phyloP scores from a whole-genome alignment of 305 asterid genomes.

The Fraxinus floribunda region DNA sequence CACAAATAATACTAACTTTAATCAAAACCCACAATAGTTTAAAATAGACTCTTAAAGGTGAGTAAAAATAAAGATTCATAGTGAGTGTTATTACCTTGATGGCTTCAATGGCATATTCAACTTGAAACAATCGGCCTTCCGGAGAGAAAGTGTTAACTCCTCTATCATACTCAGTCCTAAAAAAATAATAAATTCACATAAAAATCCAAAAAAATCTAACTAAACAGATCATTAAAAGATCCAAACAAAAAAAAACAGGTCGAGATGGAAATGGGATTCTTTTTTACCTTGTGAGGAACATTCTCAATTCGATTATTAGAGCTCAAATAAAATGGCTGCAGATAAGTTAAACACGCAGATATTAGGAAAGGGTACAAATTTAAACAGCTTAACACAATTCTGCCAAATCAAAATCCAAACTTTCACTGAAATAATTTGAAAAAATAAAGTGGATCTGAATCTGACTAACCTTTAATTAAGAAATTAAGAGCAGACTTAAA shows the following conservation, averaged over 20 bases:
- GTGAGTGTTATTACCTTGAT: slow-evolving; percentile 51
- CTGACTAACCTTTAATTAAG: neutral
- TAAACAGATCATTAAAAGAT: slow-evolving; percentile 4
- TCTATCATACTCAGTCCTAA: slow-evolving; percentile 88
- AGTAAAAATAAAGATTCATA: neutral
- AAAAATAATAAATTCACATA: neutral
- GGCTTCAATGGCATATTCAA: slow-evolving; percentile 89
- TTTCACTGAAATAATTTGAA: neutral
- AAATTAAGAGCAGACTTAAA: neutral
- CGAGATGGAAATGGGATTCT: neutral
- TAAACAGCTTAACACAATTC: neutral
- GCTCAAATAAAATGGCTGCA: slow-evolving; percentile 26
- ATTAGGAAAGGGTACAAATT: neutral
- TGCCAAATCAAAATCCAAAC: neutral
- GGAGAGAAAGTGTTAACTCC: slow-evolving; percentile 94
- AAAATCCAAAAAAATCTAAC: neutral
- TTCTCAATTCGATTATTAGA: slow-evolving; percentile 31
- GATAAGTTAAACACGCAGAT: slow-evolving; percentile 13
- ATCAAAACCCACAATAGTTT: neutral
- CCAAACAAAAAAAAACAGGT: neutral
- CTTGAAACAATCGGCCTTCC: slow-evolving; percentile 87
- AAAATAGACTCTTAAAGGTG: neutral
- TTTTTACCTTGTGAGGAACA: slow-evolving; percentile 87
- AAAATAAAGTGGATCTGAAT: neutral
- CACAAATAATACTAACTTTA: neutral